Conservation (phyloP, 345 rosid species). For the Gossypium bickii region DNA sequence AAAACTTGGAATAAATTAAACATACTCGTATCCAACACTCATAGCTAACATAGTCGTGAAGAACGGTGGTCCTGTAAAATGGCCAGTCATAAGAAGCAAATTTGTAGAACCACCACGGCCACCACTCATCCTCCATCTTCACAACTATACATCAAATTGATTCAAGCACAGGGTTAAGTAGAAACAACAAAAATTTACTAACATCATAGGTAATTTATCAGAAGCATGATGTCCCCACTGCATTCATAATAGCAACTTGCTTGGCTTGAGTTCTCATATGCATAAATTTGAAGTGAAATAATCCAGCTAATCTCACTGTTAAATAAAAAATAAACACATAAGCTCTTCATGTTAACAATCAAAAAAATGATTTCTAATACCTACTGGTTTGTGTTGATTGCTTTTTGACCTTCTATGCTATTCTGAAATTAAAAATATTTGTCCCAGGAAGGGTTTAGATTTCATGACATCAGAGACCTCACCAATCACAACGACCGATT, state of each 20-base stretch:
- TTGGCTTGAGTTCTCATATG: background rate
- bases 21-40: background rate
- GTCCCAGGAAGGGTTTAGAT: background rate
- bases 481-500: background rate
- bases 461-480: background rate
- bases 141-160: background rate
- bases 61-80: background rate
- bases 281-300: background rate
- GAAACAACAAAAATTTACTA: background rate
- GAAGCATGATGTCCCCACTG: background rate
- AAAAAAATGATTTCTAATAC: background rate
- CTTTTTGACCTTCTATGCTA: constrained; percentile 12
- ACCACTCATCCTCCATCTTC: background rate
- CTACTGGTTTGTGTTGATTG: constrained; percentile 1
- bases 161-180: background rate
- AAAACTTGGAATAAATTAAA: background rate
- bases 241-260: background rate
- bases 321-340: background rate
- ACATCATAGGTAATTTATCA: background rate
- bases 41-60: background rate
- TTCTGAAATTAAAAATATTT: constrained; percentile 4
- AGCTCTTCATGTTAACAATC: constrained; percentile 2
- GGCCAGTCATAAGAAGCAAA: background rate
- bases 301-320: background rate
- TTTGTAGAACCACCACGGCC: background rate